Evolutionary conservation across 257 asterid genomes (phyloP).

Genomic region (Capsicum chinense): DNA sequence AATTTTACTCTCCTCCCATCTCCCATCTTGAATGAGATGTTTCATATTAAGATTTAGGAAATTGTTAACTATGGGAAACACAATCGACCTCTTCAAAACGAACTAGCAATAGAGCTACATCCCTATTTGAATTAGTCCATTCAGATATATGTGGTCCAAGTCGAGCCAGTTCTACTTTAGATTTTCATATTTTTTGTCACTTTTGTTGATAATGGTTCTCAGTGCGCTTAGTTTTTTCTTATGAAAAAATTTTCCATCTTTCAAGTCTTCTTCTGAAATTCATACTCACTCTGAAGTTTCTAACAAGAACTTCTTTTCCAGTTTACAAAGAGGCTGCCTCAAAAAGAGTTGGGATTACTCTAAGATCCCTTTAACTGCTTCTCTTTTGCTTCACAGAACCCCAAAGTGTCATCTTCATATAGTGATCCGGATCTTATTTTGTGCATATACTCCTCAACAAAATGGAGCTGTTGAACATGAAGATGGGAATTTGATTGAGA

Average conservation of each 20-base stretch:
- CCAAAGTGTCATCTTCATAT: neutral
- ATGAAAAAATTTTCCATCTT: neutral
- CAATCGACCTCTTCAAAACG: neutral
- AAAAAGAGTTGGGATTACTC: neutral
- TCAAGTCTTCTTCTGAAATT: neutral
- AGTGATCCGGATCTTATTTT: neutral
- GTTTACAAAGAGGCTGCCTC: neutral
- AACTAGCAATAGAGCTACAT: neutral
- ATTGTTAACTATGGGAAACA: neutral
- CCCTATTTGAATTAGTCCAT: slow-evolving; percentile 2
- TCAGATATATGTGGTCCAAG: neutral
- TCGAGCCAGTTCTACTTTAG: neutral
- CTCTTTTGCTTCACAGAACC: neutral
- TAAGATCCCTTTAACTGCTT: neutral
- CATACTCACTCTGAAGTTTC: neutral
- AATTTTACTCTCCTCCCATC: too few relatives aligned
- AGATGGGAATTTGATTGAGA: neutral
- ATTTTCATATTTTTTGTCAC: neutral
- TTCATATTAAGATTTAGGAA: neutral
- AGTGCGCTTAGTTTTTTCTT: neutral
- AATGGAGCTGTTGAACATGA: neutral
- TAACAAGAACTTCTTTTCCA: neutral
- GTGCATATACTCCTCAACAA: neutral
- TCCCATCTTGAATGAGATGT: too few relatives aligned
- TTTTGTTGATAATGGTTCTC: slow-evolving; percentile 1